These are phyloP conservation scores for Mortierella hygrophila DNA, from an alignment of 192 early-diverging fungal genomes.

Conservation along the genomic window DNA sequence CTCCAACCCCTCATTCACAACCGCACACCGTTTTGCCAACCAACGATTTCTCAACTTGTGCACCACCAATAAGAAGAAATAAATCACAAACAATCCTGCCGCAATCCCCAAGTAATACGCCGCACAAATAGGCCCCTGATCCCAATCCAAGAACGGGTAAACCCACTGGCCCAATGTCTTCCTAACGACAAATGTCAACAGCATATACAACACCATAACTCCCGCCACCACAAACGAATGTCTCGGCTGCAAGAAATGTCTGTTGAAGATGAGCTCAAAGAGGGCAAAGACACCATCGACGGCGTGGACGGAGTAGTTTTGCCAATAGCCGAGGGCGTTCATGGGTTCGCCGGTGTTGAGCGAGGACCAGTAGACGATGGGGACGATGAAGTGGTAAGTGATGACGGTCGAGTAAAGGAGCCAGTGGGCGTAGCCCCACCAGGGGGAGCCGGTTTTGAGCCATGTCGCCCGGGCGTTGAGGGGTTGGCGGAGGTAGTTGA, in stretches of 20 bases:
- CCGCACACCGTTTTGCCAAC: conserved; percentile 10
- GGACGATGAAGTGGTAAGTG: conserved; percentile 47
- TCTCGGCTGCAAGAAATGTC: conserved; percentile 39
- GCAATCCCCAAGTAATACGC: conserved; percentile 39
- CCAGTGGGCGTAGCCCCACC: conserved; percentile 46
- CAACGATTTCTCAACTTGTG: conserved; percentile 41
- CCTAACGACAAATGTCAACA: conserved; percentile 50
- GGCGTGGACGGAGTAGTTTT: conserved; percentile 41
- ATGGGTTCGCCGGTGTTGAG: neutral
- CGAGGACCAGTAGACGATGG: conserved; percentile 55
- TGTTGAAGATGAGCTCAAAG: conserved; percentile 48
- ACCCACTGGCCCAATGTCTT: conserved; percentile 36
- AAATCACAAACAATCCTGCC: conserved; percentile 24
- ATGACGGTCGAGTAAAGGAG: conserved; percentile 46
- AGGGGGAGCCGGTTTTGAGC: conserved; percentile 26
- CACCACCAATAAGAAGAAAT: conserved; percentile 21
- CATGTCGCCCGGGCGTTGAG: conserved; percentile 7
- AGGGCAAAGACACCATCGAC: conserved; percentile 42
- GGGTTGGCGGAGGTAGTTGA: conserved; percentile 36
- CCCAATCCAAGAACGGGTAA: conserved; percentile 53
- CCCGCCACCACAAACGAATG: conserved; percentile 29
- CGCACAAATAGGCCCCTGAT: conserved; percentile 29
- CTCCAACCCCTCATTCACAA: conserved; percentile 21
- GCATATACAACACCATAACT: conserved; percentile 52
- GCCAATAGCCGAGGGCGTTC: conserved; percentile 9